Percentiles rank a stretch among this genome's conserved stretches.
Conservation (phyloP, 2,329 filamentous ascomycete genomes). For the Xylariaceae sp. region DNA sequence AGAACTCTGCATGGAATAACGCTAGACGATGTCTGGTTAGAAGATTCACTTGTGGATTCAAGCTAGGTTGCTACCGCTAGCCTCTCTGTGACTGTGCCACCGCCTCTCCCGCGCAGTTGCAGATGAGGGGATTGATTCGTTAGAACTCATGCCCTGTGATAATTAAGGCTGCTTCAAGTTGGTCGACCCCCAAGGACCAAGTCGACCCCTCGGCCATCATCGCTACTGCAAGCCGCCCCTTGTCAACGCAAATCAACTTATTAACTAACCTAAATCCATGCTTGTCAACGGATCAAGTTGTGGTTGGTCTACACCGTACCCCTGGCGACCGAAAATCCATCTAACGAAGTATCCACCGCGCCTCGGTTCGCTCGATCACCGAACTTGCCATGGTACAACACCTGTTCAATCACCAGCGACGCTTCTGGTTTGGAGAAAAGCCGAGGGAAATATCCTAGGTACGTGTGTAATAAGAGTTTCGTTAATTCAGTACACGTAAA, state of each 20-base stretch:
- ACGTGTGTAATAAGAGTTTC: constrained; percentile 21
- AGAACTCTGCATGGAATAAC: constrained; percentile 41
- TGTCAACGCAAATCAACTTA: constrained; percentile 15
- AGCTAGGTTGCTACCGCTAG: background rate
- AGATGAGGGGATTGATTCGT: constrained; percentile 4
- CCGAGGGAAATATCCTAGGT: constrained; percentile 14
- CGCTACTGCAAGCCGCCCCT: constrained; percentile 8
- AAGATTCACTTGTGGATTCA: background rate
- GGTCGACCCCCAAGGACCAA: background rate
- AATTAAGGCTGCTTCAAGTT: background rate
- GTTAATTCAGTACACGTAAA: constrained; percentile 6
- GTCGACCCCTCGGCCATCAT: background rate
- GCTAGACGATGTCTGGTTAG: constrained; percentile 16
- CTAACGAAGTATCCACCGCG: constrained; percentile 6
- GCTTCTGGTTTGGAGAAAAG: constrained; percentile 4
- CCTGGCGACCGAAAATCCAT: constrained; percentile 12
- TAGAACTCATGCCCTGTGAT: constrained; percentile 5
- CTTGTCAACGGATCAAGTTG: constrained; percentile 12
- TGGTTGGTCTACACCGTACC: constrained; percentile 20
- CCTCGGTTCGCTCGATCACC: constrained; percentile 34
- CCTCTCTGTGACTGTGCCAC: constrained; percentile 10
- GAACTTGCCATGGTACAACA: constrained; percentile 20
- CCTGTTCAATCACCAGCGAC: constrained; percentile 21
- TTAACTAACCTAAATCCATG: constrained; percentile 18
- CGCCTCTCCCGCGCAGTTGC: constrained; percentile 18